Evolutionary conservation across 164 flowering plant species (phyloP), one percentile per base, ranked within the genome.

Genomic region (Cinnamomum micranthum): DNA sequence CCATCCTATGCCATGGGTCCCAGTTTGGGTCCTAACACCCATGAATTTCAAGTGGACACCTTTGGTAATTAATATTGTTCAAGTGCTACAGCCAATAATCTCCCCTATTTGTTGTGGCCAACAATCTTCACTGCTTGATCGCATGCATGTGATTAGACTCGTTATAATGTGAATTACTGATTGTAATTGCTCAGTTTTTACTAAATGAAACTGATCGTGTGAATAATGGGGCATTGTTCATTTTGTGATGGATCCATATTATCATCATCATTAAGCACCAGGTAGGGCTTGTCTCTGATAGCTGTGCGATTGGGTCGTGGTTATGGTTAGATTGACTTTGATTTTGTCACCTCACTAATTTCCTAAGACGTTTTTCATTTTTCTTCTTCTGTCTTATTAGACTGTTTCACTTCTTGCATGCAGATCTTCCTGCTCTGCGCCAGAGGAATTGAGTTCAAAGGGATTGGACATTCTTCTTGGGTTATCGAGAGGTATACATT

Each of bases 381-480:
- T 67, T 19, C 11, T 35, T 35, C 47, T 41, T 41, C 47, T 41
- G 47, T 41, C 47, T 41, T 41, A 41, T 41, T 41, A 1, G 10
- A 41, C 47, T 41, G 35, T 31, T 2, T 33, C 33, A 17, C 73
- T 52, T 27, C 9, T 6, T 73, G 52, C 51, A 74, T 74, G 62
- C 83, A 92, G 99, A 86, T 80, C 82, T 80, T 78, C 84, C 14
- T 92, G 98, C 80, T 87, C 98, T 83, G 88, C 80, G 64, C 89
- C 90, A 2, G 90, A 87, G 77, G 97, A 93, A 78, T 80, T 88
- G 73, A 86, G 77, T 74, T 76, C 84, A 50, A 85, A 85, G 79
- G 92, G 89, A 65, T 73, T 86, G 80, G 94, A 89, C 71, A 81
- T 77, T 81, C 82, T 89, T 80, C 78, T 85, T n/a, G 79, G 84